Evolutionary conservation across 768 basidiomycete species (phyloP).

Genomic region (Mycena haematopus): DNA sequence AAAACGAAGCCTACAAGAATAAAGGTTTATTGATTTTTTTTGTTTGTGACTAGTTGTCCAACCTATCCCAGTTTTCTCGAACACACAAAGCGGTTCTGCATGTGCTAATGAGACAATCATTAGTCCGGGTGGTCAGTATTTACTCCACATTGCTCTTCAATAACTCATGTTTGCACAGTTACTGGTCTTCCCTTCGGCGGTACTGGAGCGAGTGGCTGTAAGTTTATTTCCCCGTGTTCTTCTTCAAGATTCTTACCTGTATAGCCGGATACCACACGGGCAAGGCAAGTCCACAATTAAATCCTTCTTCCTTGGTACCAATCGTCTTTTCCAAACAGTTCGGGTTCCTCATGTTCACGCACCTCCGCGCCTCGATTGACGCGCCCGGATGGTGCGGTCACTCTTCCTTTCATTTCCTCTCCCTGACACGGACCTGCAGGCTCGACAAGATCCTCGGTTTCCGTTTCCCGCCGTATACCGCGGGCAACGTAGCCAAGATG

Average conservation of each 20-base stretch:
- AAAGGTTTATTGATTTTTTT: conserved; percentile 51
- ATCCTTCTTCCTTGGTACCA: background rate
- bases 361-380: conserved; percentile 65
- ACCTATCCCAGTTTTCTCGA: conserved; percentile 59
- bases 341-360: conserved; percentile 81
- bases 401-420: background rate
- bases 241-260: background rate
- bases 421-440: conserved; percentile 46
- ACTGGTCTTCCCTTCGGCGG: conserved; percentile 80
- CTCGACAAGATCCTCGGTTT: conserved; percentile 54
- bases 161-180: conserved; percentile 37
- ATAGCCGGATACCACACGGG: conserved; percentile 75
- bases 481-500: conserved; percentile 40
- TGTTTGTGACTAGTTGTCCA: background rate
- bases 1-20: conserved; percentile 60
- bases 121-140: conserved; percentile 58
- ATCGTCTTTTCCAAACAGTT: conserved; percentile 35
- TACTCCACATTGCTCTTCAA: background rate
- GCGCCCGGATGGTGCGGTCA: conserved; percentile 59
- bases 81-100: conserved; percentile 74
- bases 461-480: conserved; percentile 70
- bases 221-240: conserved; percentile 33
- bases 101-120: conserved; percentile 74
- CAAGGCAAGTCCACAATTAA: conserved; percentile 42
- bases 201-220: conserved; percentile 74